Conservation (phyloP, 2,329 filamentous ascomycete genomes). For the Coniochaeta prunicola region DNA sequence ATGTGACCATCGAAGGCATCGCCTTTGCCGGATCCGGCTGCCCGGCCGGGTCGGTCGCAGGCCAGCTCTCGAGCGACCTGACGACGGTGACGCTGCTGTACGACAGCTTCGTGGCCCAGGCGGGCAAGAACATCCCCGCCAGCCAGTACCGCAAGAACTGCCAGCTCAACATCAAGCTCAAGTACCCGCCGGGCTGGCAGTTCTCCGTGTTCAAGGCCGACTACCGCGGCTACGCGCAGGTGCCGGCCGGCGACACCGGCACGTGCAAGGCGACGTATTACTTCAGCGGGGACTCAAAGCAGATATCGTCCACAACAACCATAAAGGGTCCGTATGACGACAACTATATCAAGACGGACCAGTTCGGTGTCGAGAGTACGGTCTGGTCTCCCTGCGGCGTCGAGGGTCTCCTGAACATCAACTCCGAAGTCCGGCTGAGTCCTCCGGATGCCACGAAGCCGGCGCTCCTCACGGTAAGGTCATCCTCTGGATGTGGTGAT, state of each 20-base stretch:
- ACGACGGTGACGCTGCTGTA: slow-evolving; percentile 41
- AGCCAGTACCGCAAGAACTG: slow-evolving; percentile 43
- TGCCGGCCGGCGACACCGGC: slow-evolving; percentile 37
- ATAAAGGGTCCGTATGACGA: slow-evolving; percentile 33
- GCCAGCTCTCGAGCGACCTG: slow-evolving; percentile 17
- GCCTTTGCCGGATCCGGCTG: slow-evolving; percentile 20
- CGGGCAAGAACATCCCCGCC: slow-evolving; percentile 33
- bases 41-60: slow-evolving; percentile 15
- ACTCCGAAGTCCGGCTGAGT: slow-evolving; percentile 36
- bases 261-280: slow-evolving; percentile 46
- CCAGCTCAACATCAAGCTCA: slow-evolving; percentile 43
- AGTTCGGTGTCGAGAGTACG: slow-evolving; percentile 33
- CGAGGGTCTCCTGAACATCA: slow-evolving; percentile 44
- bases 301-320: slow-evolving; percentile 29
- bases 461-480: slow-evolving; percentile 19
- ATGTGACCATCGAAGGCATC: slow-evolving; percentile 17
- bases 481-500: neutral
- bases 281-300: slow-evolving; percentile 37
- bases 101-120: slow-evolving; percentile 40
- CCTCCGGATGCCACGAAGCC: slow-evolving; percentile 11
- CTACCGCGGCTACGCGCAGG: slow-evolving; percentile 42
- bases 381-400: slow-evolving; percentile 46
- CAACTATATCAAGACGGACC: slow-evolving; percentile 37
- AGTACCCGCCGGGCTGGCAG: slow-evolving; percentile 44
- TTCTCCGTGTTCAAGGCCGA: slow-evolving; percentile 43